Evolutionary conservation across 1,284 basidiomycete species (phyloP), one percentile per base, ranked within the genome.

Genomic region (Xerocomus cyaneibrunnescens): DNA sequence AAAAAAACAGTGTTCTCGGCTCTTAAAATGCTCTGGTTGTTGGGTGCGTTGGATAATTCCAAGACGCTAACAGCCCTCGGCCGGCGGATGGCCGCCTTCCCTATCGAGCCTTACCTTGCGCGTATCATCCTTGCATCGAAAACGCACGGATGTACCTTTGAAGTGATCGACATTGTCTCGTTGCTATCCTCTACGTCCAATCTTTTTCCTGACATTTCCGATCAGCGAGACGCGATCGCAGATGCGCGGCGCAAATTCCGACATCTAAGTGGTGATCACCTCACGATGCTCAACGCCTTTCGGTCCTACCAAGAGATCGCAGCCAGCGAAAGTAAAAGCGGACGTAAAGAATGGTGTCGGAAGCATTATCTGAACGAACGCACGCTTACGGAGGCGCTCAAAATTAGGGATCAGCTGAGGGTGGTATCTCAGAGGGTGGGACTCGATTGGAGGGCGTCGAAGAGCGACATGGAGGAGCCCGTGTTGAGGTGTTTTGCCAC

Each of bases 191-290:
- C 81, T n/a, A 80, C 87, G 30, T 80, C 85, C 23, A 83, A 84
- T 53, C 77, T 93, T 14, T 92, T 93, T 72, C 64, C 88, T 47
- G 86, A 90, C 63, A 72, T 81, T 21, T 74, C 80, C 47, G 84
- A 87, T 52, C 79, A 87, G 47, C 81, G 94, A 19, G 89, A 94
- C 45, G 74, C 75, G 5, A 85, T 88, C 0, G 71, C 78, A 1
- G 84, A 84, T 48, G 85, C 86, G 1, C 78, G 90, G 2, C 72
- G 77, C 40, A 89, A 89, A 66, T 98, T 98, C 67, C 77, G 84
- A 13, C 90, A 94, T 65, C 74, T 83, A 3, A 85, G 88, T 48
- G 95, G 96, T 21, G 96, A 99, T 67, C 93, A 97, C 67, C 76
- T 97, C 52, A 97, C 94, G 13, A 79, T 87, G 50, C 78, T 98